A percentile compares a stretch with the other conserved stretches of the same genome.
Evolutionary conservation across 164 flowering plant genomes (phyloP).

Genomic region (Annona cherimola): DNA sequence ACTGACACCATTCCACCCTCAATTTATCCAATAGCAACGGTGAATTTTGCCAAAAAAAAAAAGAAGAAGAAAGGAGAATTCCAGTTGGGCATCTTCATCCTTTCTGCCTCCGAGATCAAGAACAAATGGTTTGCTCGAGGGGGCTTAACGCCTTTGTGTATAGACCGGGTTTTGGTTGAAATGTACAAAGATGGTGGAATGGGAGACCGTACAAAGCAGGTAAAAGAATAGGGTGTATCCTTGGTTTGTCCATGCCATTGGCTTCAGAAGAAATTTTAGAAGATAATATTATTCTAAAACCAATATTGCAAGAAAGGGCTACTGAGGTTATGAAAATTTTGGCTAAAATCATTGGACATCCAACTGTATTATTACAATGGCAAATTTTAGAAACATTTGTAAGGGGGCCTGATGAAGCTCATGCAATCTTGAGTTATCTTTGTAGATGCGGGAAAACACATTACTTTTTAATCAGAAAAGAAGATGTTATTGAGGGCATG

Average conservation of each 20-base stretch:
- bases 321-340: constrained; percentile 40
- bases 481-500: constrained; percentile 50
- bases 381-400: constrained; percentile 49
- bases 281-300: constrained; percentile 42
- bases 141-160: no score
- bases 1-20: no score
- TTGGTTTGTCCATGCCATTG: constrained; percentile 24
- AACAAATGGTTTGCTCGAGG: no score
- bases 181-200: constrained; percentile 72
- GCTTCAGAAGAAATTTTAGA: constrained; percentile 22
- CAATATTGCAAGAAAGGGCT: constrained; percentile 62
- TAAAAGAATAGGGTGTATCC: constrained; percentile 34
- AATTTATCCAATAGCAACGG: no score
- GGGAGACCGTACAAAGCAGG: constrained; percentile 41
- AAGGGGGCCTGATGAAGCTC: constrained; percentile 57
- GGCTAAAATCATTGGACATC: constrained; percentile 73
- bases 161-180: constrained; percentile 12
- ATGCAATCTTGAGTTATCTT: constrained; percentile 59
- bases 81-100: no score
- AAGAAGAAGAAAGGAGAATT: no score
- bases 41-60: no score
- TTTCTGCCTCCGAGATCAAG: no score
- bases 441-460: constrained; percentile 53
- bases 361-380: constrained; percentile 58
- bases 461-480: constrained; percentile 33